A percentile compares a stretch with the other conserved stretches of the same genome.
phyloP scores from a whole-genome alignment of 345 rosid species.

The Clarkia xantiana region DNA sequence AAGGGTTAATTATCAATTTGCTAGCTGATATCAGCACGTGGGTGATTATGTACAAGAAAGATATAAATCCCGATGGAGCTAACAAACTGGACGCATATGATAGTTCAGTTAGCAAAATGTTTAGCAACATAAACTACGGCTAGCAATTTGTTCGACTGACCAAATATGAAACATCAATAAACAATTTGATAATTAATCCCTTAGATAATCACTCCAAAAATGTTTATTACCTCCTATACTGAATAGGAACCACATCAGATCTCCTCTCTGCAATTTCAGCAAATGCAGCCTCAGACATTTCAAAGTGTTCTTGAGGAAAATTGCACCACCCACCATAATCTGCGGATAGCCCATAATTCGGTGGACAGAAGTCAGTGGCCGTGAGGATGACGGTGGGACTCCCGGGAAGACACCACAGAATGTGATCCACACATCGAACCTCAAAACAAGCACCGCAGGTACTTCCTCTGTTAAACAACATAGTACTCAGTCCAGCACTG shows the following conservation, averaged over 20 bases:
- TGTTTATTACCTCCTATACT: slow-evolving; percentile 43
- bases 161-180: too few species aligned
- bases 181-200: not conserved
- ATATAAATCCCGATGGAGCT: too few species aligned
- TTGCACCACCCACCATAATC: slow-evolving; percentile 96
- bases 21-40: too few species aligned
- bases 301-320: slow-evolving; percentile 80
- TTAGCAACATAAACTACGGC: too few species aligned
- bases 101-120: too few species aligned
- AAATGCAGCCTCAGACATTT: slow-evolving; percentile 81
- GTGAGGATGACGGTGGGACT: slow-evolving; percentile 76
- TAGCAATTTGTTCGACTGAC: too few species aligned
- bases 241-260: slow-evolving; percentile 69
- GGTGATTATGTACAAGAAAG: too few species aligned
- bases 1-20: too few species aligned
- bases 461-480: slow-evolving; percentile 70
- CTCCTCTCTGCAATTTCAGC: slow-evolving; percentile 55
- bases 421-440: slow-evolving; percentile 80
- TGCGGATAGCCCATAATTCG: slow-evolving; percentile 62
- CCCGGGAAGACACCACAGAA: slow-evolving; percentile 67
- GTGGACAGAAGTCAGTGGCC: slow-evolving; percentile 91
- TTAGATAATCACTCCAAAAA: not conserved
- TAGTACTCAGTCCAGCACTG: slow-evolving; percentile 71
- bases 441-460: slow-evolving; percentile 85
- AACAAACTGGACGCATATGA: too few species aligned